Percentiles rank a stretch among this genome's conserved stretches.
These are phyloP conservation scores for Phaeosphaeria sp. DNA, from an alignment of 2,329 filamentous ascomycete species.

Conservation along the genomic window DNA sequence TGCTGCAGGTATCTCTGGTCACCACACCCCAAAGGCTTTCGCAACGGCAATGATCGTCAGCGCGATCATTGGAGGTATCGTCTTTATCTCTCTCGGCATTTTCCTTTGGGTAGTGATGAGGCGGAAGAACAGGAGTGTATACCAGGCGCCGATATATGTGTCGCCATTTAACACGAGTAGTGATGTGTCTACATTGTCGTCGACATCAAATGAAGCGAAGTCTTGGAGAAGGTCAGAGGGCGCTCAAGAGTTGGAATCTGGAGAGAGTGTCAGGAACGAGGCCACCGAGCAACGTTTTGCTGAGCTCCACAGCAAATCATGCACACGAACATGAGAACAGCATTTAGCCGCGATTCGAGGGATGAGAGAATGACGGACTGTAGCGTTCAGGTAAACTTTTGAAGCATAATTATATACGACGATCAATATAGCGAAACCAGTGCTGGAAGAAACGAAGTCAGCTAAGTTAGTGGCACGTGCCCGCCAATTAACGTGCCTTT, in stretches of 20 bases:
- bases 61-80: constrained; percentile 26
- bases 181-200: constrained; percentile 26
- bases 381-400: too few species aligned
- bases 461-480: constrained; percentile 17
- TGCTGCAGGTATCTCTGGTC: neutral
- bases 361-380: too few species aligned
- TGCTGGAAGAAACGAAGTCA: constrained; percentile 3
- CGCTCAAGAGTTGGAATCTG: neutral
- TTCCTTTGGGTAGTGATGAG: constrained; percentile 19
- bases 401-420: neutral
- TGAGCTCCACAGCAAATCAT: neutral
- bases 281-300: neutral
- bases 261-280: neutral
- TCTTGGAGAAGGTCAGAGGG: neutral
- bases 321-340: neutral
- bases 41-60: constrained; percentile 30
- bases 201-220: neutral
- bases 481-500: neutral
- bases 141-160: constrained; percentile 28
- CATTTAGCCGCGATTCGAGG: too few species aligned
- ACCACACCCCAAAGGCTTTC: neutral
- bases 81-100: constrained; percentile 12
- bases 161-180: constrained; percentile 24
- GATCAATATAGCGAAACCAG: constrained; percentile 4
- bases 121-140: constrained; percentile 21